Conservation (phyloP, 305 asterid genomes). For the Ajuga reptans region DNA sequence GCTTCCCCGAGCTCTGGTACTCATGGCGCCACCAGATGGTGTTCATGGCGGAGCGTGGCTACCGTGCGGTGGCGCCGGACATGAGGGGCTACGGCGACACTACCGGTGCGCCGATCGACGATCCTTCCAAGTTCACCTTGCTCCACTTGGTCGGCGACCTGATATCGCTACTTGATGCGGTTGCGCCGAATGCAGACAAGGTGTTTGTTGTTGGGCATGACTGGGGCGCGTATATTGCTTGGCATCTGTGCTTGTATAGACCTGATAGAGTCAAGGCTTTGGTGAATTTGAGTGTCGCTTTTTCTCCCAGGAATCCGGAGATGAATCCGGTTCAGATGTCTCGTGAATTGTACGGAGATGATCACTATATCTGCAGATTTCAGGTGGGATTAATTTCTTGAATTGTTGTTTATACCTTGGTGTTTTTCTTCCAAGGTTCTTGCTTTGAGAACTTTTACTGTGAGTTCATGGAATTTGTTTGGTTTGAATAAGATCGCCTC, state of each 20-base stretch:
- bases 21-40: slow-evolving; percentile 57
- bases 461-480: neutral
- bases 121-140: slow-evolving; percentile 37
- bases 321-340: slow-evolving; percentile 18
- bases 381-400: slow-evolving; percentile 25
- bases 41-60: slow-evolving; percentile 48
- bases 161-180: slow-evolving; percentile 31
- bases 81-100: slow-evolving; percentile 57
- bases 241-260: slow-evolving; percentile 42
- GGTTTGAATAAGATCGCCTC: too few relatives aligned
- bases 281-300: slow-evolving; percentile 41
- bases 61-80: slow-evolving; percentile 49
- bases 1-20: slow-evolving; percentile 60
- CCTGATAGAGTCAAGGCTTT: slow-evolving; percentile 45
- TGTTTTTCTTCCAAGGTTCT: too few relatives aligned
- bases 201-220: slow-evolving; percentile 60
- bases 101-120: slow-evolving; percentile 37
- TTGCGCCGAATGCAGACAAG: slow-evolving; percentile 26
- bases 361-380: slow-evolving; percentile 45
- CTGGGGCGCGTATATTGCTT: slow-evolving; percentile 52
- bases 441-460: too few relatives aligned
- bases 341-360: slow-evolving; percentile 32
- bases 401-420: neutral
- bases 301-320: slow-evolving; percentile 23
- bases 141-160: slow-evolving; percentile 50